Evolutionary conservation across 1,284 basidiomycete genomes (phyloP).

Genomic region (Tylopilus sp.): DNA sequence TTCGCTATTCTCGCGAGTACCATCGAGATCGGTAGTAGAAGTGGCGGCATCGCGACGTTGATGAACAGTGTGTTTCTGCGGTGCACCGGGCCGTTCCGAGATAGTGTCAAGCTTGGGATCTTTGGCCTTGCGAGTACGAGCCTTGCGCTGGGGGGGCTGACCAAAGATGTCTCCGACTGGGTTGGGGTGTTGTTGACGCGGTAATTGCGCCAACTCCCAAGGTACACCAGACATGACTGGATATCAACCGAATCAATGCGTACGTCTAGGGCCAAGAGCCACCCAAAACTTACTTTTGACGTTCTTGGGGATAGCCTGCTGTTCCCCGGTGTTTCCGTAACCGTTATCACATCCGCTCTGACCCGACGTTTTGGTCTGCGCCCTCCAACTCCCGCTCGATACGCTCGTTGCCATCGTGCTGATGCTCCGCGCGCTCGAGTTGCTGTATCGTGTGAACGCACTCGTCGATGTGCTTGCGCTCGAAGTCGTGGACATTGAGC

Average conservation of each 20-base stretch:
- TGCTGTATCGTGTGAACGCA: conserved; percentile 75
- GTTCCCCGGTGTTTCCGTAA: conserved; percentile 21
- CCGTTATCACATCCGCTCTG: conserved; percentile 20
- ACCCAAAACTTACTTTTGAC: conserved; percentile 64
- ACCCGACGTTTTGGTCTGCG: conserved; percentile 28
- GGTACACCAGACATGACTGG: conserved; percentile 72
- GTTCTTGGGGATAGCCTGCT: conserved; percentile 57
- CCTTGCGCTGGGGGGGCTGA: conserved; percentile 57
- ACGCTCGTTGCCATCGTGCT: conserved; percentile 76
- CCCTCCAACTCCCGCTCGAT: conserved; percentile 59
- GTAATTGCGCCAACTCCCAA: conserved; percentile 64
- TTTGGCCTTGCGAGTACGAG: conserved; percentile 62
- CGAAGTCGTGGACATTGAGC: conserved; percentile 61
- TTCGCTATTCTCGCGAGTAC: conserved; percentile 22
- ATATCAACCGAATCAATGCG: conserved; percentile 11
- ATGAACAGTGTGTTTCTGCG: conserved; percentile 25
- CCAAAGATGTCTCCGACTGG: conserved; percentile 61
- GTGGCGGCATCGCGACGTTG: conserved; percentile 54
- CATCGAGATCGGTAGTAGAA: conserved; percentile 63
- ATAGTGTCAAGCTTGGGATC: conserved; percentile 68
- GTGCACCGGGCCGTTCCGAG: conserved; percentile 53
- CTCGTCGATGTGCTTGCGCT: conserved; percentile 65
- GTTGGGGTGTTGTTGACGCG: conserved; percentile 58
- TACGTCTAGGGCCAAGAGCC: neutral
- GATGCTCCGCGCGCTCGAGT: conserved; percentile 65